phyloP scores from a whole-genome alignment of 2,329 filamentous ascomycete species.

The Celoporthe dispersa region DNA sequence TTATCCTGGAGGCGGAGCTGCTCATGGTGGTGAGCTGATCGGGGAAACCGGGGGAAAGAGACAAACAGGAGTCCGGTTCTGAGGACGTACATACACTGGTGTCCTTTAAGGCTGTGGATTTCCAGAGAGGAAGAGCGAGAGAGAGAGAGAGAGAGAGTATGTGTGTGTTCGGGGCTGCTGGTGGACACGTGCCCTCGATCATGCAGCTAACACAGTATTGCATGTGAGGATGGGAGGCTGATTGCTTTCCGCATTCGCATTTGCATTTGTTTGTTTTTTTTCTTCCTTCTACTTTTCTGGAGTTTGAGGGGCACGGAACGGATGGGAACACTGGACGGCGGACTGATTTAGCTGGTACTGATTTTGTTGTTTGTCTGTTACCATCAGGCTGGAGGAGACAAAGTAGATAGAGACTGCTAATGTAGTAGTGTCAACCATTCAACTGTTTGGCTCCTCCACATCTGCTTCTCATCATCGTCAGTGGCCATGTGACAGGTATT shows the following conservation, averaged over 20 bases:
- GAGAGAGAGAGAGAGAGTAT: too few species aligned
- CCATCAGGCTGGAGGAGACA: not conserved
- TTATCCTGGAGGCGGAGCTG: slow-evolving; percentile 90
- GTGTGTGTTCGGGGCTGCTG: not conserved
- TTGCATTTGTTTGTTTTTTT: not conserved
- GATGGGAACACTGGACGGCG: not conserved
- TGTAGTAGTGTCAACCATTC: not conserved
- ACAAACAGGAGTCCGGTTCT: not conserved
- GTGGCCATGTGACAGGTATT: not conserved
- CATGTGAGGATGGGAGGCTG: not conserved
- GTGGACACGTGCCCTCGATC: not conserved
- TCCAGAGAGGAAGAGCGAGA: too few species aligned
- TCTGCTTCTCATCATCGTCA: not conserved
- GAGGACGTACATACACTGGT: not conserved
- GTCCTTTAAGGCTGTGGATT: not conserved
- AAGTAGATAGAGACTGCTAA: not conserved
- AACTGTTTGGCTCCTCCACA: not conserved
- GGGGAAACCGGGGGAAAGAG: too few species aligned
- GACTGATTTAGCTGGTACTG: not conserved
- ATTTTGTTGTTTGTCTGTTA: not conserved
- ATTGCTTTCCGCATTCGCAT: slow-evolving; percentile 1
- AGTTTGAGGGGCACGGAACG: not conserved
- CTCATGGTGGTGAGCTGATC: slow-evolving; percentile 73
- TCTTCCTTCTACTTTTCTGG: not conserved
- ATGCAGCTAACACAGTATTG: not conserved